These are phyloP conservation scores for Imleria badia DNA, from an alignment of 768 basidiomycete genomes.

Conservation along the genomic window DNA sequence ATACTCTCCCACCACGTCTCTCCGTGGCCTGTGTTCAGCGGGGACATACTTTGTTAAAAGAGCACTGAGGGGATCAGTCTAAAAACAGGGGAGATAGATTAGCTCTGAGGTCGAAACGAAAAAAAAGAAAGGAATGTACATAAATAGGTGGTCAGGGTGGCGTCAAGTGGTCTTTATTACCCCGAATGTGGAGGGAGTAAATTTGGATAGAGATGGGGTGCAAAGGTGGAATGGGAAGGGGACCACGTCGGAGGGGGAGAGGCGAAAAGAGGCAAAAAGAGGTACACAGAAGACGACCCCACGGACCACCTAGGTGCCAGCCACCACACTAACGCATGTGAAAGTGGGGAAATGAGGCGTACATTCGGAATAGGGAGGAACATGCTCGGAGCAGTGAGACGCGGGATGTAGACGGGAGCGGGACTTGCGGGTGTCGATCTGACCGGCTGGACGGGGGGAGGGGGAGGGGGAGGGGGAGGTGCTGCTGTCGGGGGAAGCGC, in stretches of 20 bases:
- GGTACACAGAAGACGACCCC: constrained; percentile 38
- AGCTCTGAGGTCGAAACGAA: neutral
- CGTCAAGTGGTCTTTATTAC: constrained; percentile 2
- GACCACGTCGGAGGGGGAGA: neutral
- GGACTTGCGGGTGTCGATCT: constrained; percentile 7
- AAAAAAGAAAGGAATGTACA: neutral
- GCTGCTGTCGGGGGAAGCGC: constrained; percentile 49
- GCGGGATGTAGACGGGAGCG: constrained; percentile 56
- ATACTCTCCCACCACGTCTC: constrained; percentile 78
- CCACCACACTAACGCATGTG: constrained; percentile 61
- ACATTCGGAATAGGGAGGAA: constrained; percentile 90
- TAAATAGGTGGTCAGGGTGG: constrained; percentile 3
- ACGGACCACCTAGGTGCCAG: constrained; percentile 40
- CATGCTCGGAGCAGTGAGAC: constrained; percentile 71
- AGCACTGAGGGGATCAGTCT: constrained; percentile 84
- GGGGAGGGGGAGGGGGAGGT: constrained; percentile 34
- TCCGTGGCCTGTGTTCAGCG: constrained; percentile 67
- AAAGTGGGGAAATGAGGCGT: constrained; percentile 49
- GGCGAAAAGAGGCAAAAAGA: constrained; percentile 24
- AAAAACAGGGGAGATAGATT: neutral
- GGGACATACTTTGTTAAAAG: constrained; percentile 84
- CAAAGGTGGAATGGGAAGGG: neutral
- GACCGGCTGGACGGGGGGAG: constrained; percentile 34
- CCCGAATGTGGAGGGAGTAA: neutral
- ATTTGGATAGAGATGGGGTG: constrained; percentile 6